Evolutionary conservation across 805 yeast genomes (phyloP).

Genomic region (Saturnispora ahearnii): DNA sequence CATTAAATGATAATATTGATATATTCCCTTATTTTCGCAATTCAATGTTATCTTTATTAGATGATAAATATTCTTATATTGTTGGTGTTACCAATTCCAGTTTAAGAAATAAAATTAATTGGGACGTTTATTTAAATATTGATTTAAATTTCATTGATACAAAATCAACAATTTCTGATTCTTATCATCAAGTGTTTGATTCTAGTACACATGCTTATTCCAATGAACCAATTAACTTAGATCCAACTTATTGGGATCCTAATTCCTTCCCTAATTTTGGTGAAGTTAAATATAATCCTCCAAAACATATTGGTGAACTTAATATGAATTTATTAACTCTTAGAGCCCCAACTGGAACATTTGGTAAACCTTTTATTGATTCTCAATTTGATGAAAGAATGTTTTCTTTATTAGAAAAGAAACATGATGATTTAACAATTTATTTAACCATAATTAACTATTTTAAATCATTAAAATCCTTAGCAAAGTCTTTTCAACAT

Average conservation of each 20-base stretch:
- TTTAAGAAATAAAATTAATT: slow-evolving; percentile 41
- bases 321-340: neutral
- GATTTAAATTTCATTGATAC: slow-evolving; percentile 38
- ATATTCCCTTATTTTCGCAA: slow-evolving; percentile 14
- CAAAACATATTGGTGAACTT: neutral
- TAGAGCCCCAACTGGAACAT: neutral
- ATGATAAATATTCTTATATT: slow-evolving; percentile 27
- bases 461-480: slow-evolving; percentile 16
- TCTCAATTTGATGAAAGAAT: slow-evolving; percentile 14
- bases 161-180: neutral
- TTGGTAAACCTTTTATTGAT: slow-evolving; percentile 18
- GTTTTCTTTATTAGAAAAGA: slow-evolving; percentile 15
- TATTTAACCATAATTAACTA: slow-evolving; percentile 19
- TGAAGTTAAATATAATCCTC: neutral
- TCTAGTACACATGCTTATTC: neutral
- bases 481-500: slow-evolving; percentile 21
- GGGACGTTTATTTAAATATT: slow-evolving; percentile 57
- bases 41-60: neutral
- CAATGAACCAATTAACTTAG: neutral
- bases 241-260: slow-evolving; percentile 12
- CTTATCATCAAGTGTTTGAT: neutral
- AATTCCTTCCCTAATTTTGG: slow-evolving; percentile 10
- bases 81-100: slow-evolving; percentile 66
- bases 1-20: slow-evolving; percentile 18
- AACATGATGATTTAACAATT: slow-evolving; percentile 26